Percentiles rank a stretch among this genome's conserved stretches.
phyloP scores from a whole-genome alignment of 2,329 filamentous ascomycete genomes.

The Penicillium olsonii region DNA sequence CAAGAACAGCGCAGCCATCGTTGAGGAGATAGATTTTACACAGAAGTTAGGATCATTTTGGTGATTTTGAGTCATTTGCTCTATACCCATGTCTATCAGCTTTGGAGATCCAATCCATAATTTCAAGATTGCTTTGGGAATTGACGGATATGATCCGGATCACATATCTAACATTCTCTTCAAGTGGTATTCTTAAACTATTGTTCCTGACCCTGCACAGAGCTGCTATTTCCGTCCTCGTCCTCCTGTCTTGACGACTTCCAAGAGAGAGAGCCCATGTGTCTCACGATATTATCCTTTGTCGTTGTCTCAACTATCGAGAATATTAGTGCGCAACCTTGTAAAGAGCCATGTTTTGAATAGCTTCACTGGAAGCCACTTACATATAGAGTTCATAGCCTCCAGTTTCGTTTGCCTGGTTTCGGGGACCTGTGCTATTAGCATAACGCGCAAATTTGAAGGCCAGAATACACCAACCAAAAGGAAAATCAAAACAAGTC shows the following conservation, averaged over 20 bases:
- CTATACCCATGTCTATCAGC: background rate
- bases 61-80: background rate
- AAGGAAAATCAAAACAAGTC: background rate
- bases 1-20: background rate
- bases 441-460: background rate
- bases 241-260: background rate
- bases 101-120: too few relatives aligned
- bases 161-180: too few relatives aligned
- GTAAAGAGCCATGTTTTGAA: background rate
- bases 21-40: background rate
- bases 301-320: background rate
- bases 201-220: background rate
- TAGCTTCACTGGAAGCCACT: background rate
- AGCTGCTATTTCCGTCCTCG: background rate
- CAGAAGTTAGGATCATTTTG: too few relatives aligned
- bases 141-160: too few relatives aligned
- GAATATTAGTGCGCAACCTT: background rate
- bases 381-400: slow-evolving; percentile 17
- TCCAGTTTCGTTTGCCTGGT: slow-evolving; percentile 9
- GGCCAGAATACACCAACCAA: background rate
- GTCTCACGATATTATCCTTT: background rate
- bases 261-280: background rate
- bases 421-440: slow-evolving; percentile 15
- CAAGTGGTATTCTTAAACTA: too few relatives aligned
- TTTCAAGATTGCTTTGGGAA: too few relatives aligned